Evolutionary conservation across 176 grass and related monocot genomes (phyloP).

Genomic region (Elymus sibiricus): DNA sequence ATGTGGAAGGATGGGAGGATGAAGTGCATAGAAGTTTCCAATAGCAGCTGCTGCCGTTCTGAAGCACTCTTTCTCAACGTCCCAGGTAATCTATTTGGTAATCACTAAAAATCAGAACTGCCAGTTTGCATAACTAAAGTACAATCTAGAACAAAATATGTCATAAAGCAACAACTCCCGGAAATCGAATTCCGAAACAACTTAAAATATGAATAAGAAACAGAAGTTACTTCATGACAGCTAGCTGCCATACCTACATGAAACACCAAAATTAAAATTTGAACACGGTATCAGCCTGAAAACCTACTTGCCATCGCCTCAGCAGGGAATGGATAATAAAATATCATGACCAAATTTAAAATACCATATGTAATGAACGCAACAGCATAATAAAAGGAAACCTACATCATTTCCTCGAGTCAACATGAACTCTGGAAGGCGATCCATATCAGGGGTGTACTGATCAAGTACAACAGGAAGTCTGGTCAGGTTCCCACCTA

Average conservation of each 20-base stretch:
- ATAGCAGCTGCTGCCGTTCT: conserved; percentile 70
- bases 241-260: background rate
- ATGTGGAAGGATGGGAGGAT: conserved; percentile 94
- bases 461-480: conserved; percentile 97
- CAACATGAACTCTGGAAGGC: conserved; percentile 78
- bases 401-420: conserved; percentile 82
- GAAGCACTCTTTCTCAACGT: conserved; percentile 83
- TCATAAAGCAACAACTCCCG: conserved; percentile 2
- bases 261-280: background rate
- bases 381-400: conserved; percentile 26
- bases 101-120: conserved; percentile 2
- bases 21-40: conserved; percentile 82
- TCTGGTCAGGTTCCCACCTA: conserved; percentile 66
- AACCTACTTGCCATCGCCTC: background rate
- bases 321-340: background rate
- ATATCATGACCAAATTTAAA: background rate
- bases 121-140: background rate
- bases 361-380: conserved; percentile 2
- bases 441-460: conserved; percentile 84
- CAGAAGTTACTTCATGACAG: background rate
- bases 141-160: conserved; percentile 26
- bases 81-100: conserved; percentile 67
- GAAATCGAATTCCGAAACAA: background rate
- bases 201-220: background rate
- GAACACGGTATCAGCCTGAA: background rate